Evolutionary conservation across 768 basidiomycete species (phyloP).

Genomic region (button mushroom (Agaricus bisporus)): DNA sequence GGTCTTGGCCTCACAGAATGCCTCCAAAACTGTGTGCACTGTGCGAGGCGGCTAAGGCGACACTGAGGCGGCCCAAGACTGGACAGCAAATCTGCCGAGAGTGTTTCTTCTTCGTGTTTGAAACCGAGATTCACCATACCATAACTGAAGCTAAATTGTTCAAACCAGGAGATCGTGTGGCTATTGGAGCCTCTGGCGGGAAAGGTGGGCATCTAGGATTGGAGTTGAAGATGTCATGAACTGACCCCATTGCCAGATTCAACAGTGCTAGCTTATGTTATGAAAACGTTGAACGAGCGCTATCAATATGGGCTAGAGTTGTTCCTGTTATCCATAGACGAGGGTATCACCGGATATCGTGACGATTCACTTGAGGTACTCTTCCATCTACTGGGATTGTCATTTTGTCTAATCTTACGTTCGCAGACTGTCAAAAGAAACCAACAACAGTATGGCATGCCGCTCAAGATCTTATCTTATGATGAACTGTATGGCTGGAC

Average conservation of each 20-base stretch:
- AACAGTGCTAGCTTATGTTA: conserved; percentile 94
- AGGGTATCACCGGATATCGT: conserved; percentile 96
- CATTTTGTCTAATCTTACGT: background rate
- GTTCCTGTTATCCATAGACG: conserved; percentile 93
- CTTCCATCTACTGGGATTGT: background rate
- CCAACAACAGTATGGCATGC: conserved; percentile 90
- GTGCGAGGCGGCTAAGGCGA: conserved; percentile 71
- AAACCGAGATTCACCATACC: conserved; percentile 97
- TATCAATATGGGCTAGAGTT: conserved; percentile 90
- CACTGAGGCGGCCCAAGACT: conserved; percentile 93
- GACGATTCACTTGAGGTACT: conserved; percentile 92
- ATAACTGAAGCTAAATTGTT: conserved; percentile 82
- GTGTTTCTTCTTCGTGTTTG: conserved; percentile 96
- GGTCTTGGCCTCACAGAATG: conserved; percentile 37
- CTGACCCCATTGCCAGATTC: conserved; percentile 56
- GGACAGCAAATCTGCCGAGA: conserved; percentile 95
- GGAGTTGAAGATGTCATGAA: conserved; percentile 8
- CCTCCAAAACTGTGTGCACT: conserved; percentile 75
- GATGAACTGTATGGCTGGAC: conserved; percentile 99
- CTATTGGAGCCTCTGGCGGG: conserved; percentile 97
- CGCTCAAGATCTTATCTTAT: conserved; percentile 93
- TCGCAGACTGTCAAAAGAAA: conserved; percentile 93
- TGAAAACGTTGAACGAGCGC: conserved; percentile 92
- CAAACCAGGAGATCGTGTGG: conserved; percentile 84
- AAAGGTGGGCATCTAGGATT: conserved; percentile 60